A percentile compares a stretch with the other conserved stretches of the same genome.
Evolutionary conservation across 2,329 filamentous ascomycete species (phyloP).

Genomic region (Xylaria sp.): DNA sequence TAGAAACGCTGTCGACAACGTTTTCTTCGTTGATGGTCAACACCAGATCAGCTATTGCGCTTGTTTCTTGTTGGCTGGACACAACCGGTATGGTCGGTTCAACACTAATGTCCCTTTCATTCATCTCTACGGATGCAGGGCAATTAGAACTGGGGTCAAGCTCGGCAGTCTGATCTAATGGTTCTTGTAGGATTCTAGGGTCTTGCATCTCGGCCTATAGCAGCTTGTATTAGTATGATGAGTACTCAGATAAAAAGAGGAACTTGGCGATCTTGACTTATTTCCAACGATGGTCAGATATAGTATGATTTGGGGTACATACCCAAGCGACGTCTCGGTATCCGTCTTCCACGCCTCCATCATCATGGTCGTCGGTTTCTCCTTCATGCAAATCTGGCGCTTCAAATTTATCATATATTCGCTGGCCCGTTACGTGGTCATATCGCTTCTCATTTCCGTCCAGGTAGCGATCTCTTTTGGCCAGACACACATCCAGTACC

Average conservation of each 20-base stretch:
- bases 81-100: not conserved
- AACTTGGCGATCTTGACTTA: not conserved
- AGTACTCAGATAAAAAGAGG: not conserved
- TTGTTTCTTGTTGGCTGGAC: not conserved
- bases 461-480: slow-evolving; percentile 71
- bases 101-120: not conserved
- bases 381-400: slow-evolving; percentile 72
- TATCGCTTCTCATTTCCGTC: slow-evolving; percentile 67
- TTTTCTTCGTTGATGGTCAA: slow-evolving; percentile 1
- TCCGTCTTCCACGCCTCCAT: slow-evolving; percentile 63
- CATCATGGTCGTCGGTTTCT: slow-evolving; percentile 61
- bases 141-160: slow-evolving; percentile 14
- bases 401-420: slow-evolving; percentile 82
- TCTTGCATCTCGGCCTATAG: slow-evolving; percentile 68
- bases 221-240: slow-evolving; percentile 17
- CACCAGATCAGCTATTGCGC: not conserved
- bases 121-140: slow-evolving; percentile 1
- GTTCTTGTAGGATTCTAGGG: slow-evolving; percentile 69
- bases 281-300: not conserved
- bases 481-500: slow-evolving; percentile 70
- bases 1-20: not conserved
- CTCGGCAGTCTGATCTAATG: slow-evolving; percentile 37
- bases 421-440: slow-evolving; percentile 74
- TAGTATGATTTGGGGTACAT: slow-evolving; percentile 10
- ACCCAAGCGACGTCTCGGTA: slow-evolving; percentile 66